Base-by-base conservation (phyloP, 2,329 filamentous ascomycete species). In the Escovopsis sp. region DNA sequence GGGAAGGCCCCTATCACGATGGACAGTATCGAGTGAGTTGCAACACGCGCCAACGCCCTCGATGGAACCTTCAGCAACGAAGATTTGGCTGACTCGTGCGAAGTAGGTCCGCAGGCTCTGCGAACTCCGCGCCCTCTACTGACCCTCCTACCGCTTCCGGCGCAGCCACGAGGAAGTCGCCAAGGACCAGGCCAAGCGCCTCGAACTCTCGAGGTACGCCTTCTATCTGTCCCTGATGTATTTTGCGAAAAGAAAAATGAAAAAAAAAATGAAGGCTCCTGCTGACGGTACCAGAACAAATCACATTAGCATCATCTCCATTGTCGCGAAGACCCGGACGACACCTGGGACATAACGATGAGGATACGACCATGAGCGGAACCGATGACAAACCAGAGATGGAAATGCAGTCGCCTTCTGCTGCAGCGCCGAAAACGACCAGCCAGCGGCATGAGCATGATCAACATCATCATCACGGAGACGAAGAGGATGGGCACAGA, bases 341-440 rank as follows among this genome's bases (percentile, higher is more conserved):
- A 61, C 63, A 70, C 52, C 55, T 62, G 53, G 62, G 58, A 57
- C 56, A 72, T 61, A 50, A 60, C 39, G 76, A 82, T 45, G 68
- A 80, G 50, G 82, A 87, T 58, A 75, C 76, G 40, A 63, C 71
- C 30, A 87, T 88, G 79, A 78, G 77, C 39, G 80, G 83, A 46
- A 76, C 72, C 30, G 78, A 81, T 45, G 77, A 75, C 45, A 67
- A 66, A 32, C 62, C 63, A 32, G 55, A 63, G 19, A 66, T 69
- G 0, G 66, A 66, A 3, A 66, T 66, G 10, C 56, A 57, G 12
- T 30, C 23, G 26, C 37, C 23, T 6, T 12, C 37, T 26, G 23
- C 26, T 39, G 37, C 3, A 41, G 15, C 3, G 11, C 11, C 28
- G 7, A 32, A 9, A 11, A 6, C 28, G 8, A 26, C 26, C n/a